Evolutionary conservation across 176 grass and related monocot genomes (phyloP).

Genomic region (Paspalum notatum): DNA sequence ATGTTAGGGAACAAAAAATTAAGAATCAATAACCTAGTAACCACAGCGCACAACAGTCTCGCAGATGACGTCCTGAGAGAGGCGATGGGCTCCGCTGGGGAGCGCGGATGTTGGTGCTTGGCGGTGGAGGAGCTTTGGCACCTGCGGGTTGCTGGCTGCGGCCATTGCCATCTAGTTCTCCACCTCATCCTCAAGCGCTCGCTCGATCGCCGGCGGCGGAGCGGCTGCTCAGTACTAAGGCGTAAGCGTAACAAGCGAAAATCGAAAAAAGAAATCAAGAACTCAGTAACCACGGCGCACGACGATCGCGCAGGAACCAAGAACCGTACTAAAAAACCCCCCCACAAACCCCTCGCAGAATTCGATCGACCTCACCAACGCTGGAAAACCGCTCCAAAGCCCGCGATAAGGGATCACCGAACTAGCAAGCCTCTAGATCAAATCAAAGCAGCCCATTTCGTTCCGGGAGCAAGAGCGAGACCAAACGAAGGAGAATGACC

Average conservation of each 20-base stretch:
- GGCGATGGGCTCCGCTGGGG: slow-evolving; percentile 40
- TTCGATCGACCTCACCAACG: slow-evolving; percentile 12
- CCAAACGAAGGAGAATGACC: background rate
- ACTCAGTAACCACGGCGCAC: background rate
- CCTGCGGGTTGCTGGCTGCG: too few species aligned
- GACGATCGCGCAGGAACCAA: slow-evolving; percentile 10
- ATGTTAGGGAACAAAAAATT: background rate
- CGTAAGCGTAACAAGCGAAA: background rate
- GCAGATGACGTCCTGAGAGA: slow-evolving; percentile 26
- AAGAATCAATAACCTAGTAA: background rate
- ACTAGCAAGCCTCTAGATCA: background rate
- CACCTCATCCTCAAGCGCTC: slow-evolving; percentile 53
- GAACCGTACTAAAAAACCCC: slow-evolving; percentile 30
- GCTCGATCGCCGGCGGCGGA: background rate
- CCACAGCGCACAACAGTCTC: background rate
- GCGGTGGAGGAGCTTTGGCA: slow-evolving; percentile 50
- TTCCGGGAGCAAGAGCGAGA: background rate
- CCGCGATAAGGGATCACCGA: slow-evolving; percentile 14
- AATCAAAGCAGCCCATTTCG: background rate
- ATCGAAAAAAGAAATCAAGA: background rate
- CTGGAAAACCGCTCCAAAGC: background rate
- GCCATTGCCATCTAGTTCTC: slow-evolving; percentile 38
- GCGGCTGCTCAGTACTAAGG: background rate
- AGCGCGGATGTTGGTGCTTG: slow-evolving; percentile 26
- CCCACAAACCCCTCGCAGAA: background rate